Percentiles rank a stretch among this genome's conserved stretches.
phyloP scores from a whole-genome alignment of 2,329 filamentous ascomycete genomes.

The Botrytis medusae region DNA sequence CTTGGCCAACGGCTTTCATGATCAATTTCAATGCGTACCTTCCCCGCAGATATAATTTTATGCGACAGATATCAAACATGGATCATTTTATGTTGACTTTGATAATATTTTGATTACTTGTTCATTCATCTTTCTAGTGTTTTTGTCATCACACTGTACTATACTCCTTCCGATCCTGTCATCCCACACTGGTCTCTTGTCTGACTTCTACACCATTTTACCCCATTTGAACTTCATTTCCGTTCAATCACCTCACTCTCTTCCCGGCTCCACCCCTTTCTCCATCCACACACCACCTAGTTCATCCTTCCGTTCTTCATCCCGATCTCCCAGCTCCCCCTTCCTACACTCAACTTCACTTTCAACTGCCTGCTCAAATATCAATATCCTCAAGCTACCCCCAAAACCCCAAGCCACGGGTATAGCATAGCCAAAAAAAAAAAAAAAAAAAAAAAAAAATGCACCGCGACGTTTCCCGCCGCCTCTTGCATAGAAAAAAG shows the following conservation, averaged over 20 bases:
- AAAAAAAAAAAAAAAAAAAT: not conserved
- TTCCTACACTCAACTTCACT: not conserved
- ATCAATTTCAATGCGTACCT: not conserved
- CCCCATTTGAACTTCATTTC: not conserved
- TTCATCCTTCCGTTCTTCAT: too few relatives aligned
- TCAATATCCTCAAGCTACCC: not conserved
- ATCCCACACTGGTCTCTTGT: not conserved
- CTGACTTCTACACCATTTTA: not conserved
- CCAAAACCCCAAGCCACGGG: slow-evolving; percentile 14
- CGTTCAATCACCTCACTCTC: not conserved
- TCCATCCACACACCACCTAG: not conserved
- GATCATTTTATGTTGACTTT: not conserved
- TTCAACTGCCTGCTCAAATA: not conserved
- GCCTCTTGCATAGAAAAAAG: slow-evolving; percentile 1
- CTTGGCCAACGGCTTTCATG: not conserved
- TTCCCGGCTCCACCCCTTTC: not conserved
- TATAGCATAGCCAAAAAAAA: slow-evolving; percentile 12
- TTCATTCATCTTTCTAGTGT: not conserved
- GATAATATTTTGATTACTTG: not conserved
- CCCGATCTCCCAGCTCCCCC: not conserved
- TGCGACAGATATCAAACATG: not conserved
- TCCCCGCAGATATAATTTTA: not conserved
- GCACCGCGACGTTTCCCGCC: not conserved
- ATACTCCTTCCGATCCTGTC: not conserved
- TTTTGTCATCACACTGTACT: slow-evolving; percentile 2